phyloP scores from a whole-genome alignment of 202 grass and related monocot genomes.

The Setaria viridis region DNA sequence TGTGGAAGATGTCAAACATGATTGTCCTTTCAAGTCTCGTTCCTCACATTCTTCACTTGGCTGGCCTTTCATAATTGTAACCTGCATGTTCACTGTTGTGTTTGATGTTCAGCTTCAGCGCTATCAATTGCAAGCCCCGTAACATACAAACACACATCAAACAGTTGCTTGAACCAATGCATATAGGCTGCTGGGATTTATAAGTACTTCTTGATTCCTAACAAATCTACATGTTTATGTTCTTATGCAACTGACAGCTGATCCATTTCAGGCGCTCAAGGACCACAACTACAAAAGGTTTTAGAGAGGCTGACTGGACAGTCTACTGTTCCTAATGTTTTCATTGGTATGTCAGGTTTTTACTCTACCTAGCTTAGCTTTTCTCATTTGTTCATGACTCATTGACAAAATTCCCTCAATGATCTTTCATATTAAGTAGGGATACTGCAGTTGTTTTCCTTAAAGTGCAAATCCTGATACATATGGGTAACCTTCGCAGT shows the following conservation, averaged over 20 bases:
- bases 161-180: background rate
- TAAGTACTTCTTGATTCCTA: constrained; percentile 4
- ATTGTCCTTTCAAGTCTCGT: background rate
- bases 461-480: background rate
- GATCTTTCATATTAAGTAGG: constrained; percentile 30
- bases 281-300: constrained; percentile 87
- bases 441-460: constrained; percentile 25
- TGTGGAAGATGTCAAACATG: background rate
- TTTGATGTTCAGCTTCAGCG: constrained; percentile 10
- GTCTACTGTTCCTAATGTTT: constrained; percentile 93
- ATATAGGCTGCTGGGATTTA: background rate
- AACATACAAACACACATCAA: background rate
- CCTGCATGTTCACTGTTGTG: background rate
- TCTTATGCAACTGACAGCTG: constrained; percentile 33
- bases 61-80: background rate
- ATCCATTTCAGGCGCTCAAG: constrained; percentile 71
- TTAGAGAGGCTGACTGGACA: constrained; percentile 88
- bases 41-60: background rate
- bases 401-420: background rate
- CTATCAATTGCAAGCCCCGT: background rate
- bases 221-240: constrained; percentile 16
- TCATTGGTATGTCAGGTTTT: constrained; percentile 64
- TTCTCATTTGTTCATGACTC: constrained; percentile 11
- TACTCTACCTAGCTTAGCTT: background rate
- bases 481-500: background rate